Base-by-base conservation (phyloP, 495 filamentous ascomycete genomes). In the Lepidopterella palustris region DNA sequence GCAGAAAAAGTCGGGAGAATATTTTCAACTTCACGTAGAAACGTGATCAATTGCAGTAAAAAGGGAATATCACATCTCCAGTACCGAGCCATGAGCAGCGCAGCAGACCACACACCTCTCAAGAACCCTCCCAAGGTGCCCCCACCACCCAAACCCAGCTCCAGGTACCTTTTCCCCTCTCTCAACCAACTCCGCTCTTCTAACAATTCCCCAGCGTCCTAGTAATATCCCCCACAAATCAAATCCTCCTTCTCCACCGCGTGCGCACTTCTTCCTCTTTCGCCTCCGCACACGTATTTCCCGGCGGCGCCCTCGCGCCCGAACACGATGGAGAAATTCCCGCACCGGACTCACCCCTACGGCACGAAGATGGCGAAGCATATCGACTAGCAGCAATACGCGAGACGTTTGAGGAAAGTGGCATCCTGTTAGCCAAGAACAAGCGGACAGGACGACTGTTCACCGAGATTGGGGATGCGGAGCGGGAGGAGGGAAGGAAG, bases 351-450 rank as follows among this genome's bases (percentile, higher is more conserved):
- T 68, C 72, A 32, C 61, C 66, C 0, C 70, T 70, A n/a, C 68
- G 84, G 11, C 89, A 95, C 69, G 68, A 78, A 5, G 90, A 95
- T 68, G 80, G 80, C 3, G 68, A 74, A 18, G 78, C 79, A 5
- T 96, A 96, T 64, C 77, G 90, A 10, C 71, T 87, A 13, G 90
- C 84, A 23, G 93, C 92, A 0, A 83, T 97, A 54, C 79, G 92
- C 2, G 92, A 97, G 75, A 87, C 90, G 1, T 97, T 98, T 68
- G 93, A 98, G 69, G 93, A 97, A 72, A 91, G 87, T 62, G 93
- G 93, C 0, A 88, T 97, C 40, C 72, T 98, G 15, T 79, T 98
- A 1, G 90, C 89, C 0, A 82, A 80, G 45, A 71, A 76, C 27
- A 57, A 42, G 53, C 64, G 70, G 18, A 73, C 68, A 29, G 77